These are phyloP conservation scores for Pyrrhoderma noxium DNA, from an alignment of 1,284 basidiomycete species.

Conservation along the genomic window DNA sequence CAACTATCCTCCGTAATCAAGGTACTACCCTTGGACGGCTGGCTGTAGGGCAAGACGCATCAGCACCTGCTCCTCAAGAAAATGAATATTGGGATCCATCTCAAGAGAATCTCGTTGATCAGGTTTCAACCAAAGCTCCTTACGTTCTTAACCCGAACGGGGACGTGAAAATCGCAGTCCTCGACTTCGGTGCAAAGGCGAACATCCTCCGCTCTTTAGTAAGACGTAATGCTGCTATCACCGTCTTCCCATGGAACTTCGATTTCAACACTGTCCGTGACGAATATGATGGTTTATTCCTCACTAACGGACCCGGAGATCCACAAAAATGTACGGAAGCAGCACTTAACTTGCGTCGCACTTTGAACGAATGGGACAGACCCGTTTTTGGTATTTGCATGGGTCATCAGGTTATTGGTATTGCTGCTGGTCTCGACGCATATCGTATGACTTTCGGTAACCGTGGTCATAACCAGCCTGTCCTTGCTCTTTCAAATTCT, in stretches of 20 bases:
- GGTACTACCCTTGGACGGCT: constrained; percentile 94
- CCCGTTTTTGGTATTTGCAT: constrained; percentile 99
- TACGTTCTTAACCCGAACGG: constrained; percentile 87
- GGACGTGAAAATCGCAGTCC: constrained; percentile 86
- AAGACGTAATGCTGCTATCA: constrained; percentile 85
- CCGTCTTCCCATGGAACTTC: constrained; percentile 95
- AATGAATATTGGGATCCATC: constrained; percentile 91
- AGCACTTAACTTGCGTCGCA: constrained; percentile 71
- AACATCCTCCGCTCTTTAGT: constrained; percentile 94
- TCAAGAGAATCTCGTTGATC: constrained; percentile 86
- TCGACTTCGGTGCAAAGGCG: constrained; percentile 97
- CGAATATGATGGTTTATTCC: constrained; percentile 91
- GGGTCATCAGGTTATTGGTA: constrained; percentile 96
- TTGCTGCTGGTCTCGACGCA: constrained; percentile 93
- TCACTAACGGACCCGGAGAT: constrained; percentile 95
- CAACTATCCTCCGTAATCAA: constrained; percentile 88
- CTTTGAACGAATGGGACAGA: constrained; percentile 82
- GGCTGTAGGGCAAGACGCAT: constrained; percentile 74
- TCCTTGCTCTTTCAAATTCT: constrained; percentile 84
- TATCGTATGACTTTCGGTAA: constrained; percentile 98
- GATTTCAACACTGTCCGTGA: constrained; percentile 91
- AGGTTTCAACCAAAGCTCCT: constrained; percentile 81
- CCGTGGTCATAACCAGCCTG: constrained; percentile 99
- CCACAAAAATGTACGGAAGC: constrained; percentile 88
- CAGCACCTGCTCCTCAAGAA: constrained; percentile 48